These are phyloP conservation scores for Mallotus nudiflorus DNA, from an alignment of 345 rosid species.

Conservation along the genomic window DNA sequence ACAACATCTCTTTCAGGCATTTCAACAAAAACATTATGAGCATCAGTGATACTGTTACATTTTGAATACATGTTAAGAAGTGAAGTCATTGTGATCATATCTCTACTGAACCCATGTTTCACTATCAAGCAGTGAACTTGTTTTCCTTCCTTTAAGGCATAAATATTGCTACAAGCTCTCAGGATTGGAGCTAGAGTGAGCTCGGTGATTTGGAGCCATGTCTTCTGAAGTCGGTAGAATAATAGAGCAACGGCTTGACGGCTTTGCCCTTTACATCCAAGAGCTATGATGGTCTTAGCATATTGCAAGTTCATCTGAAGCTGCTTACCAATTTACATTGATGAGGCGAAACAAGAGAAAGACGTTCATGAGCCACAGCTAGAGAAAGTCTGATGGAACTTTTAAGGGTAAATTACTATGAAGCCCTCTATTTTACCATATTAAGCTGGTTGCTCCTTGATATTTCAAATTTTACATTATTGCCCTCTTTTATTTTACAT, in stretches of 20 bases:
- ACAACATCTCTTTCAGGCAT: slow-evolving; percentile 28
- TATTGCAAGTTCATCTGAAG: too few relatives aligned
- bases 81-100: slow-evolving; percentile 19
- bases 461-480: too few relatives aligned
- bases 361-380: too few relatives aligned
- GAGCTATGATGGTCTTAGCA: background rate
- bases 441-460: too few relatives aligned
- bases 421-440: too few relatives aligned
- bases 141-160: too few relatives aligned
- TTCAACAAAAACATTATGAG: slow-evolving; percentile 23
- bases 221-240: slow-evolving; percentile 4
- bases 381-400: too few relatives aligned
- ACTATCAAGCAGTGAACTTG: slow-evolving; percentile 27
- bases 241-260: slow-evolving; percentile 12
- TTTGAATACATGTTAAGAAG: slow-evolving; percentile 22
- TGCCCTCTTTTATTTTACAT: too few relatives aligned
- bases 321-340: too few relatives aligned
- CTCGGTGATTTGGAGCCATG: background rate
- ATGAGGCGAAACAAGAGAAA: too few relatives aligned
- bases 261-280: slow-evolving; percentile 7
- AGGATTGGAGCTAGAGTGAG: slow-evolving; percentile 11
- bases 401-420: too few relatives aligned
- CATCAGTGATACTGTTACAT: background rate
- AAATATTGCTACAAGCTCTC: slow-evolving; percentile 14
- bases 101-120: slow-evolving; percentile 23